Conservation (phyloP, 1,139 yeast genomes). For the Taphrina wiesneri region DNA sequence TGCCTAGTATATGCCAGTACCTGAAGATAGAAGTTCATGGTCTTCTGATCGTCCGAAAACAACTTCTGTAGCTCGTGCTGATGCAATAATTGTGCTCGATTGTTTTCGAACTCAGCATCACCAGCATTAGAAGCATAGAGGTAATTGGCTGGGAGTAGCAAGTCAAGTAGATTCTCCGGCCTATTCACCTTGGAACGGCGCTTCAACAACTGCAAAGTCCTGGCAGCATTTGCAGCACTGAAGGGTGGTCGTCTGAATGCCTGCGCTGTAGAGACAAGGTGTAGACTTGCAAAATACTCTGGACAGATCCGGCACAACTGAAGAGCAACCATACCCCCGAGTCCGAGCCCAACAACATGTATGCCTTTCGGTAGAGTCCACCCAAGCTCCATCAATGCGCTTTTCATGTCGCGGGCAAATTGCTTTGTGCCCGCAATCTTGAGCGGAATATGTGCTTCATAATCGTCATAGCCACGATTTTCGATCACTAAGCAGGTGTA, state of each 20-base stretch:
- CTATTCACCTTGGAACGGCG: conserved; percentile 1
- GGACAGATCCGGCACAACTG: conserved; percentile 33
- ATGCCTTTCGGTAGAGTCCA: conserved; percentile 20
- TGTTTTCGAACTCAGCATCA: conserved; percentile 1
- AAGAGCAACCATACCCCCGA: conserved; percentile 32
- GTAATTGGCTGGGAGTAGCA: conserved; percentile 23
- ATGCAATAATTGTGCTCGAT: conserved; percentile 12
- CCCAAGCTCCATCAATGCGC: conserved; percentile 15
- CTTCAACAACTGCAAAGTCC: conserved; percentile 10
- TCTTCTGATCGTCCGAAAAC: conserved; percentile 13
- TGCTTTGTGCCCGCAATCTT: conserved; percentile 27
- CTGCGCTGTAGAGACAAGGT: conserved; percentile 21
- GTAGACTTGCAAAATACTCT: conserved; percentile 20
- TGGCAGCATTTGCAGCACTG: conserved; percentile 2
- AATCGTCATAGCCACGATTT: conserved; percentile 26
- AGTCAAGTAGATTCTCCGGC: conserved; percentile 5
- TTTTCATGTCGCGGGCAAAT: conserved; percentile 23
- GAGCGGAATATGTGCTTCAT: conserved; percentile 14
- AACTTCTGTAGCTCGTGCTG: neutral
- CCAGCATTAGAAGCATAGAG: conserved; percentile 9
- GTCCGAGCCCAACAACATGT: conserved; percentile 23
- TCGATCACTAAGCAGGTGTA: conserved; percentile 29
- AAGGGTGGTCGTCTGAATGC: conserved; percentile 10
- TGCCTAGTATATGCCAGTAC: conserved; percentile 12
- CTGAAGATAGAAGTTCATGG: conserved; percentile 14